These are phyloP conservation scores for Trichoderma citrinoviride DNA, from an alignment of 2,329 filamentous ascomycete genomes.

Conservation along the genomic window DNA sequence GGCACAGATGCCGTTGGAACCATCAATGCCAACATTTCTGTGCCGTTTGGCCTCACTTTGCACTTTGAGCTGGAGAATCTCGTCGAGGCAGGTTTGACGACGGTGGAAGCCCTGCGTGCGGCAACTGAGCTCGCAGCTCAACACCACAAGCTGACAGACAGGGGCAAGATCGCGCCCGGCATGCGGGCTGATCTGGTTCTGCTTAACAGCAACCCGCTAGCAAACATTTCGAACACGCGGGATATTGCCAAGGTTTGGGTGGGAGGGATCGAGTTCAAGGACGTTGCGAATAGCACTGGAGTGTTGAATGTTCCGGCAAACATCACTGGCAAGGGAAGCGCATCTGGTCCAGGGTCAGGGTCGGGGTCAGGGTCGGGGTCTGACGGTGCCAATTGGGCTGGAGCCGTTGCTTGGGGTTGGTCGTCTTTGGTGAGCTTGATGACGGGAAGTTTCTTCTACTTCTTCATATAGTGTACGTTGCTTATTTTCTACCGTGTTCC, in stretches of 20 bases:
- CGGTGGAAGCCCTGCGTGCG: background rate
- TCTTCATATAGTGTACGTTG: background rate
- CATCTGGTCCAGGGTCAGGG: background rate
- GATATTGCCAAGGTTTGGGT: slow-evolving; percentile 9
- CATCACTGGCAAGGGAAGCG: background rate
- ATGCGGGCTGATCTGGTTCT: slow-evolving; percentile 2
- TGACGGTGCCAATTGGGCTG: background rate
- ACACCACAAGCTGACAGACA: background rate
- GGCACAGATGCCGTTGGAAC: slow-evolving; percentile 11
- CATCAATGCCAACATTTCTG: slow-evolving; percentile 1
- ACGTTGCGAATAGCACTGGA: slow-evolving; percentile 5
- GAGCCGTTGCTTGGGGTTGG: background rate
- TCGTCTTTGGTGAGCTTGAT: background rate
- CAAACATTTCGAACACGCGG: slow-evolving; percentile 1
- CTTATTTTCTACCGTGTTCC: background rate
- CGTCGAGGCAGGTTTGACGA: background rate
- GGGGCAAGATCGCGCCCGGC: slow-evolving; percentile 3
- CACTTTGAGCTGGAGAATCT: slow-evolving; percentile 11
- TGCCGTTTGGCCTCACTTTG: background rate
- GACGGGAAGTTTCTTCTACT: background rate
- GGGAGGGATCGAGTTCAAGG: slow-evolving; percentile 11
- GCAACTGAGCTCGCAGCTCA: background rate
- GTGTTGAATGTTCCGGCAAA: background rate
- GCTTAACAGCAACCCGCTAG: slow-evolving; percentile 1
- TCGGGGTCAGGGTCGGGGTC: background rate